phyloP scores from a whole-genome alignment of 2,329 filamentous ascomycete species.

The Fusarium globosum region DNA sequence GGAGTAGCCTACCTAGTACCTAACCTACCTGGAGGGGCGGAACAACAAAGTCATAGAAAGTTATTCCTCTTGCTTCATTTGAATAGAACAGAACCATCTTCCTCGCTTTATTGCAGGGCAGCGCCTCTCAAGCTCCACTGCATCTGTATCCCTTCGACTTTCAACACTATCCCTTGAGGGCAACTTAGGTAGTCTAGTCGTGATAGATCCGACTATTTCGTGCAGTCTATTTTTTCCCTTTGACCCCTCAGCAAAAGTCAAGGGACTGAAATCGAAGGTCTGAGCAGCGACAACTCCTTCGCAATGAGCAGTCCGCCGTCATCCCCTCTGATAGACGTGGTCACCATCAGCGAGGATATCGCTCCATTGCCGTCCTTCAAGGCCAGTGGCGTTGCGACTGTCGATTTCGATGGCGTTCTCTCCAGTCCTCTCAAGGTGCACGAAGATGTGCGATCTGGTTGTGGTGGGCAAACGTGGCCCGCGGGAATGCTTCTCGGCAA shows the following conservation, averaged over 20 bases:
- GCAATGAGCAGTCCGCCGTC: slow-evolving; percentile 53
- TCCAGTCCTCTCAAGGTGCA: slow-evolving; percentile 76
- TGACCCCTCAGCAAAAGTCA: not conserved
- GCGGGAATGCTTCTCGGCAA: slow-evolving; percentile 89
- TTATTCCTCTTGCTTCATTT: not conserved
- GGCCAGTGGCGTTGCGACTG: slow-evolving; percentile 60
- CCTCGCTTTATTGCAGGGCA: slow-evolving; percentile 5
- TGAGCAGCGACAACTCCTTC: not conserved
- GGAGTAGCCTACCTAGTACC: not conserved
- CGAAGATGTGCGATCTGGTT: slow-evolving; percentile 88
- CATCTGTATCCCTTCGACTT: not conserved
- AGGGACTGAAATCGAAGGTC: not conserved
- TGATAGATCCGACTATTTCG: slow-evolving; percentile 12
- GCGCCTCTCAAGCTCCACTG: slow-evolving; percentile 4
- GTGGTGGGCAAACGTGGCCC: slow-evolving; percentile 94
- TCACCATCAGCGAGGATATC: slow-evolving; percentile 65
- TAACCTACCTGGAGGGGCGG: not conserved
- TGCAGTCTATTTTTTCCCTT: not conserved
- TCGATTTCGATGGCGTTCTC: slow-evolving; percentile 80
- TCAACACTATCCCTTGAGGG: slow-evolving; percentile 9
- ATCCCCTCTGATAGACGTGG: slow-evolving; percentile 62
- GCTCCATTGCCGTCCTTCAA: slow-evolving; percentile 71
- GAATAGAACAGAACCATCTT: not conserved
- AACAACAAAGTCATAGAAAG: not conserved
- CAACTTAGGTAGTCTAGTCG: slow-evolving; percentile 1